These are phyloP conservation scores for Isatis lusitanica DNA, from an alignment of 441 rosid species.

Conservation along the genomic window DNA sequence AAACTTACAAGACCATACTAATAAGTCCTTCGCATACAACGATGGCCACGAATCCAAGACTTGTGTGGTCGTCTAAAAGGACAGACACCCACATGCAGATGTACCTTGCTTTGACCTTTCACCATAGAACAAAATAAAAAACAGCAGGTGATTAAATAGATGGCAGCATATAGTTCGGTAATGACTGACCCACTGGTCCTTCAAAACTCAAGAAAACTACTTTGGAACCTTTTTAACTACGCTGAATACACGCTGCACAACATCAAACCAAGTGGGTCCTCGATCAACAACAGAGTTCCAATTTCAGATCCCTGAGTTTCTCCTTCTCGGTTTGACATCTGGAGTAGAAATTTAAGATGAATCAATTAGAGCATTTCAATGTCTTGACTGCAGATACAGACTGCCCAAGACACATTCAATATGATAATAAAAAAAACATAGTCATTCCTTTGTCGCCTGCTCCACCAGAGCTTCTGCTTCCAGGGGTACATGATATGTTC, in stretches of 20 bases:
- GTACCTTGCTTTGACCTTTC: not conserved
- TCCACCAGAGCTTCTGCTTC: conserved; percentile 4
- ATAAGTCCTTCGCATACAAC: not conserved
- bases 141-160: not conserved
- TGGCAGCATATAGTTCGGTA: conserved; percentile 4
- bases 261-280: not conserved
- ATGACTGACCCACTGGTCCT: not conserved
- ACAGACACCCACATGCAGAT: conserved; percentile 1
- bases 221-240: not conserved
- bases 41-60: not conserved
- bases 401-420: not conserved
- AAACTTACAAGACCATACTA: conserved; percentile 11
- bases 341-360: not conserved
- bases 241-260: not conserved
- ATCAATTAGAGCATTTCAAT: not conserved
- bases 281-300: not conserved
- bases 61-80: not conserved
- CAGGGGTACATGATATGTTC: not conserved
- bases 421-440: not conserved
- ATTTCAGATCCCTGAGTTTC: not conserved
- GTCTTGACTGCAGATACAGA: not conserved
- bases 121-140: not conserved
- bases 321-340: not conserved
- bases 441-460: not conserved
- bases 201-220: conserved; percentile 7